Evolutionary conservation across 257 asterid species (phyloP).

Genomic region (Echites panduratus): DNA sequence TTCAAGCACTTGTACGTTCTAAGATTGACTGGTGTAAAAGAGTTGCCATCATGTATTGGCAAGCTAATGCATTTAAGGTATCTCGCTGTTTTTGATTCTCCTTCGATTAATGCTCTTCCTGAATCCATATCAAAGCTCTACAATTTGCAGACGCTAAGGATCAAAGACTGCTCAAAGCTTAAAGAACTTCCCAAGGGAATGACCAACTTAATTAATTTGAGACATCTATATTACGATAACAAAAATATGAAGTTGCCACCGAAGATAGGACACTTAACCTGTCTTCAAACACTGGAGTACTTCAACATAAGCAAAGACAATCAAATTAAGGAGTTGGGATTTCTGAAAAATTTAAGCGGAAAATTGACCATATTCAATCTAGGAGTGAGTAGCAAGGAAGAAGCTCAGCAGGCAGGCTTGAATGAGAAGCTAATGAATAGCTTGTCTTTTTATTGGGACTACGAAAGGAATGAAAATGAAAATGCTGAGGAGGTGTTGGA

Average conservation of each 20-base stretch:
- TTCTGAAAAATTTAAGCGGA: no score
- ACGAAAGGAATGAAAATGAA: neutral
- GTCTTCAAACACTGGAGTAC: constrained; percentile 18
- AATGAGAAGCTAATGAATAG: constrained; percentile 1
- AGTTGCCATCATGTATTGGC: neutral
- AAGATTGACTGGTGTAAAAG: no score
- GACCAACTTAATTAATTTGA: constrained; percentile 13
- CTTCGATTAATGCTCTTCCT: neutral
- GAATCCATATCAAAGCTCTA: constrained; percentile 18
- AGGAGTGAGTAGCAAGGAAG: constrained; percentile 15
- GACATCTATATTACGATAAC: constrained; percentile 18
- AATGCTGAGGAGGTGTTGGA: constrained; percentile 21
- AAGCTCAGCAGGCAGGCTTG: constrained; percentile 15
- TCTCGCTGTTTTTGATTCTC: constrained; percentile 13
- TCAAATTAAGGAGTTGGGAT: constrained; percentile 12
- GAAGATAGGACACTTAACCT: constrained; percentile 15
- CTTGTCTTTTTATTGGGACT: constrained; percentile 10
- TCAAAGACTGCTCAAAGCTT: neutral
- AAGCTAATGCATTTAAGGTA: constrained; percentile 26
- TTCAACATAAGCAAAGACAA: constrained; percentile 8
- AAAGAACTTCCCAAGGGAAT: constrained; percentile 9
- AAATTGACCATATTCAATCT: no score
- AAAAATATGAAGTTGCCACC: neutral
- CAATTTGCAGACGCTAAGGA: constrained; percentile 20
- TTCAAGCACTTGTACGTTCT: constrained; percentile 16